Evolutionary conservation across 2,329 filamentous ascomycete species (phyloP), one percentile per base, ranked within the genome.

Genomic region (Neurospora sp.): DNA sequence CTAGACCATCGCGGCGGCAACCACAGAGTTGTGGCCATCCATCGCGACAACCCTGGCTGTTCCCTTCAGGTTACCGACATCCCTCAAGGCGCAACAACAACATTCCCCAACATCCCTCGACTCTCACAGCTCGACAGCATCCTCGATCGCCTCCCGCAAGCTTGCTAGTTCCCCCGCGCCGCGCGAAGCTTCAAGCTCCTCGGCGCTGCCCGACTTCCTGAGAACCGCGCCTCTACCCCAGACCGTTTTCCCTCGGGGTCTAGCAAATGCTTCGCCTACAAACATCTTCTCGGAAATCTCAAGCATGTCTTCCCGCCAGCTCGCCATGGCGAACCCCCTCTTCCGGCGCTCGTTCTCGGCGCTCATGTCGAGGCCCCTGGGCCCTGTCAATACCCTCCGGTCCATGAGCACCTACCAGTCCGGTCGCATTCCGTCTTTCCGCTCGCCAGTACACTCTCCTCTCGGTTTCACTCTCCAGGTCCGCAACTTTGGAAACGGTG

Each of bases 11-110:
- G 81, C 80, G 72, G 80, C 80, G 67, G 81, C 79, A 71, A 80
- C 81, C 8, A 77, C 82, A 67, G 83, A 83, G 43, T 73, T 84
- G 68, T 82, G 82, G 81, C 83, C 83, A 69, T 84, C 83, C 66
- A 78, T 84, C 72, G 78, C 79, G 68, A 83, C 78, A 71, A 80
- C 80, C 13, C 72, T 83, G 17, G 75, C 78, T 70, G 71, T 78
- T 23, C 79, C 82, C 9, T 82, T 79, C 75, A 76, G 76, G 73
- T 74, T 67, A 46, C 68, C 75, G 13, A 71, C 73, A 10, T 68
- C 71, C 36, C 39, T 66, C 28, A 70, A 69, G 42, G n/a, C 69
- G 8, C 17, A 58, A 23, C 68, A 71, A 38, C 28, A 71, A 38
- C 33, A 66, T 40, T 17, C 70, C 15, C 33, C 67, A 36, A 66